Base-by-base conservation (phyloP, 371 early-diverging fungal species). In the Umbelopsis sp. region DNA sequence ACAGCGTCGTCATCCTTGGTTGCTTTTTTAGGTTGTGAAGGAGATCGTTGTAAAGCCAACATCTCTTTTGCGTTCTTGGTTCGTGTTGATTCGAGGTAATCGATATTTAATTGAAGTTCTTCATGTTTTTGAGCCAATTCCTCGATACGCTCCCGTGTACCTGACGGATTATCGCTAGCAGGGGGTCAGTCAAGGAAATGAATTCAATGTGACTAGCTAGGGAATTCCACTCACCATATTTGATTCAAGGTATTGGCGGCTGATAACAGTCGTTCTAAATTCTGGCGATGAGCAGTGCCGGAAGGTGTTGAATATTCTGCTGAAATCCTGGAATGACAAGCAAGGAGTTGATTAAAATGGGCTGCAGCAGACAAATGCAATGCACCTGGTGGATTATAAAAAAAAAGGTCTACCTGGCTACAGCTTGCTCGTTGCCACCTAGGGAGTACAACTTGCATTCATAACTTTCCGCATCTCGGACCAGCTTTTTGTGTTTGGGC, bases 401-500 rank as follows among this genome's bases (percentile, higher is more conserved):
- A 29, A 29, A 12, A 10, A 41, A 0, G 22, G 22, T 51, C 25
- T 51, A 57, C 57, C 57, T 57, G 18, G 57, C 57, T 35, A 57
- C 57, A 35, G 57, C 57, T 35, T 57, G 57, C 22, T 68, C 63
- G 38, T 50, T 62, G n/a, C 57, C 66, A 22, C 63, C 57, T 1
- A 65, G 50, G 50, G 70, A 57, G 38, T 66, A 70, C 22, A 70
- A 22, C 29, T 66, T 65, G 63, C 63, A 37, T 63, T 70, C 70
- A 10, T 66, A 44, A 37, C 44, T 12, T 25, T 70, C 70, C 22
- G 70, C 70, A 20, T 50, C 48, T 9, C 70, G 66, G 9, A 70
- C 24, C 0, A 57, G 35, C 18, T 11, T 24, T 35, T 57, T 57
- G 35, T 57, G 16, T 5, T 35, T 57, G 11, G 32, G 18, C 18